Conservation (phyloP, 306 rosid species). For the Carpinus fangiana region DNA sequence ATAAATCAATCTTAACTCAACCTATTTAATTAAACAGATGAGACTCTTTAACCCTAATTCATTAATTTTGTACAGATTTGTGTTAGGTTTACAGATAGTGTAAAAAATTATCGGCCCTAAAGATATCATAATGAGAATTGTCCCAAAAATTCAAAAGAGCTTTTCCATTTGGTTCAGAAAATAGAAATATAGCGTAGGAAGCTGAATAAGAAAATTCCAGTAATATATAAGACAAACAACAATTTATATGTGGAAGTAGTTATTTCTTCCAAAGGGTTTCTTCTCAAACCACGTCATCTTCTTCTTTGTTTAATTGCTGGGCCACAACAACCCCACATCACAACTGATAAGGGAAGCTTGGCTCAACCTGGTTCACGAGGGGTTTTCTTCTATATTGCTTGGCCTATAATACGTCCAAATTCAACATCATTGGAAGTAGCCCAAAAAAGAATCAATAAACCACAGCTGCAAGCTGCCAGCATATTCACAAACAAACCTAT, state of each 20-base stretch:
- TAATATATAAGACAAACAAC: not conserved
- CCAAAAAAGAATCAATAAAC: not conserved
- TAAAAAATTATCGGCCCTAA: too few relatives aligned
- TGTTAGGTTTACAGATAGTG: too few relatives aligned
- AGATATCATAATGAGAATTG: not conserved
- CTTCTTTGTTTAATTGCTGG: not conserved
- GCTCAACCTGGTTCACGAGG: not conserved
- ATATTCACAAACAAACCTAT: conserved; percentile 2
- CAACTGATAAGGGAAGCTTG: not conserved
- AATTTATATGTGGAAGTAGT: not conserved
- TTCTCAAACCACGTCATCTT: not conserved
- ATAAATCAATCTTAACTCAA: too few relatives aligned
- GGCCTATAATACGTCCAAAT: not conserved
- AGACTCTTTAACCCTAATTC: too few relatives aligned
- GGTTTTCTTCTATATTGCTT: not conserved
- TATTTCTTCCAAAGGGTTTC: not conserved
- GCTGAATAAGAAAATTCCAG: not conserved
- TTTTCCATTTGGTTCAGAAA: not conserved
- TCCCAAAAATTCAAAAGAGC: not conserved
- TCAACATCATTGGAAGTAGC: not conserved
- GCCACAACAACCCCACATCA: not conserved
- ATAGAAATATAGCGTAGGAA: not conserved
- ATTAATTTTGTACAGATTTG: too few relatives aligned
- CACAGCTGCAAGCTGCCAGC: not conserved
- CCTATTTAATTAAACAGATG: too few relatives aligned